These are phyloP conservation scores for Gossypium raimondii DNA, from an alignment of 345 rosid genomes.

Conservation along the genomic window DNA sequence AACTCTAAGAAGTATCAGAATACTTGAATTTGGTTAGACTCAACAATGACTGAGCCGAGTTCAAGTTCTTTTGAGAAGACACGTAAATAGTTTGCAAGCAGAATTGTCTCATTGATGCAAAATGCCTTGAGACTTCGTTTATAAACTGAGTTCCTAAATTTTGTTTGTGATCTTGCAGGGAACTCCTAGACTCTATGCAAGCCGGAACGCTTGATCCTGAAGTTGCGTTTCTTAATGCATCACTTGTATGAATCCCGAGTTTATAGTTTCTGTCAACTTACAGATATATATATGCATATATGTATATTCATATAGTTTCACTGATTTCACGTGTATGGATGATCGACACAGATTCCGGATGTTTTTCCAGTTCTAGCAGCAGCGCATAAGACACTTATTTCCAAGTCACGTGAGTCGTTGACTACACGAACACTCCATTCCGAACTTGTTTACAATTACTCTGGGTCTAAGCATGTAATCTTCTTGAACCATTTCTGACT, in stretches of 20 bases:
- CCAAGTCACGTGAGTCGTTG: conserved; percentile 70
- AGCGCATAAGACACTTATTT: conserved; percentile 68
- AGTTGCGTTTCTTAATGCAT: conserved; percentile 78
- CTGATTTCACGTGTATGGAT: background rate
- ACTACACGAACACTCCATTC: conserved; percentile 89
- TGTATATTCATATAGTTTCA: background rate
- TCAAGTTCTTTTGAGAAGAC: background rate
- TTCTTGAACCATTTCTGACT: conserved; percentile 15
- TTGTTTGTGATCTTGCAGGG: conserved; percentile 36
- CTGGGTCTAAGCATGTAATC: conserved; percentile 86
- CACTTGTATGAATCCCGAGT: conserved; percentile 50
- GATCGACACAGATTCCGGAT: conserved; percentile 61
- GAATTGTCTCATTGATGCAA: background rate
- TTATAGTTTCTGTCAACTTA: background rate
- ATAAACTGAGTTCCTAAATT: background rate
- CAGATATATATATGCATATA: background rate
- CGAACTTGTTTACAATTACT: conserved; percentile 83
- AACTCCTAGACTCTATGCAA: conserved; percentile 61
- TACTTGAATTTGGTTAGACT: background rate
- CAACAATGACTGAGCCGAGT: background rate
- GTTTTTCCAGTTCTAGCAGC: conserved; percentile 82
- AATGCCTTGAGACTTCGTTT: background rate
- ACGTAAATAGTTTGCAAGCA: background rate
- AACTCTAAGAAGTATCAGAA: background rate
- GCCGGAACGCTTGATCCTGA: conserved; percentile 81